These are phyloP conservation scores for Mycena kentingensis DNA, from an alignment of 768 basidiomycete genomes.

Conservation along the genomic window DNA sequence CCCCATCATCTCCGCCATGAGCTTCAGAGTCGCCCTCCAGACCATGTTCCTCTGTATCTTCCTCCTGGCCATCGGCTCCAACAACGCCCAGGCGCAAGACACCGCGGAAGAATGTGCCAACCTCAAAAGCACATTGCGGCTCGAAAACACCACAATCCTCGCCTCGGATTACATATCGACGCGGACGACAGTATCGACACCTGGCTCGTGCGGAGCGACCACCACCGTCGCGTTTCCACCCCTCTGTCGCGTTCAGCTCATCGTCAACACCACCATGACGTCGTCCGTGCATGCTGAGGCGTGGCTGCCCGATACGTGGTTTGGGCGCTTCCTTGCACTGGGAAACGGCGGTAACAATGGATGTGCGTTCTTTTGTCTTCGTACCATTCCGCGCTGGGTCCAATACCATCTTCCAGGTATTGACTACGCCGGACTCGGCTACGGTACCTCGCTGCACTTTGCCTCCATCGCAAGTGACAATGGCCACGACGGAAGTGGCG, in stretches of 20 bases:
- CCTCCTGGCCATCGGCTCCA: no score
- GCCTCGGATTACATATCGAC: neutral
- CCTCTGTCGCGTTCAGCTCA: neutral
- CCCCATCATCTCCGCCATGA: neutral
- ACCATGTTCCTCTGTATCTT: no score
- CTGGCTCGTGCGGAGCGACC: neutral
- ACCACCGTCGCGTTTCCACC: neutral
- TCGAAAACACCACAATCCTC: slow-evolving; percentile 1
- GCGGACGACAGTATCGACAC: neutral
- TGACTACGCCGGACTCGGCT: neutral
- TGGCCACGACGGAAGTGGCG: slow-evolving; percentile 23
- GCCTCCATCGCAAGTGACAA: slow-evolving; percentile 22
- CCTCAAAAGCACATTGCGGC: neutral
- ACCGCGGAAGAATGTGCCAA: neutral
- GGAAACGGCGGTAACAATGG: slow-evolving; percentile 5
- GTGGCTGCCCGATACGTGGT: slow-evolving; percentile 2
- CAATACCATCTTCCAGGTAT: neutral
- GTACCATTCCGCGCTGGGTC: no score
- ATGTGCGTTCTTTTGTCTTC: neutral
- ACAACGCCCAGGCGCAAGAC: no score
- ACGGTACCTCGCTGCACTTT: slow-evolving; percentile 5
- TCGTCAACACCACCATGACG: neutral
- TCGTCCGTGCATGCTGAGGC: neutral
- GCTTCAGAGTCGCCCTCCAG: no score
- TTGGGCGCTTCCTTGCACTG: neutral